Base-by-base conservation (phyloP, 805 yeast genomes). In the Candida odintsovae region DNA sequence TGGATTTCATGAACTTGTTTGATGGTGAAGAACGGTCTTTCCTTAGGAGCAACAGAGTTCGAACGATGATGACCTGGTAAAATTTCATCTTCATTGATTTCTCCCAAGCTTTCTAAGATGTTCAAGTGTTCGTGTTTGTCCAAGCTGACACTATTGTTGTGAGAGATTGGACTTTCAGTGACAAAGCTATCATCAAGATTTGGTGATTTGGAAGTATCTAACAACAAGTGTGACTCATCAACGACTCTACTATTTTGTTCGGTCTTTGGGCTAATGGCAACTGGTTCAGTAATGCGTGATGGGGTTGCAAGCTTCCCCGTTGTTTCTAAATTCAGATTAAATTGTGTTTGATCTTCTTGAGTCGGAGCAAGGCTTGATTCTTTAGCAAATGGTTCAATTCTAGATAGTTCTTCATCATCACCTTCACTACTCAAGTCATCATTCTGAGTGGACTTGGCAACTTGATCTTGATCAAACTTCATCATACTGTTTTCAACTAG, bases 231-330 rank as follows among this genome's bases (percentile, higher is more conserved):
- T 2, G 58, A 49, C 15, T 54, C 56, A 38, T 58, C 53, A 21
- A 47, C 43, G 19, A 55, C 46, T 47, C 55, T 50, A 20, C 57
- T 53, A 22, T 46, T 44, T 41, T 65, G 68, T 37, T 62, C 69
- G 20, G 62, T 58, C 7, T 51, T 49, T 20, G 67, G 68, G 37
- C 62, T 57, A 7, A 52, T 46, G 4, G 68, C 63, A 22, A 56
- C 56, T 4, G 69, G 58, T 44, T 65, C 64, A 8, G 68, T 62
- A 6, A 57, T 43, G 13, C 67, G 55, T 7, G 59, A 47, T 9
- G 69, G 69, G 0, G 67, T 63, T 6, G 36, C 22, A 4, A 40
- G 38, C 19, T 23, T 22, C 21, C n/a, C 8, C 10, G 3, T 20
- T 5, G 16, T 8, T 3, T 36, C 23, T 10, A 4, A 15, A 9